Conservation (phyloP, 1,139 yeast species). For the Entelexis paramagnoliae region DNA sequence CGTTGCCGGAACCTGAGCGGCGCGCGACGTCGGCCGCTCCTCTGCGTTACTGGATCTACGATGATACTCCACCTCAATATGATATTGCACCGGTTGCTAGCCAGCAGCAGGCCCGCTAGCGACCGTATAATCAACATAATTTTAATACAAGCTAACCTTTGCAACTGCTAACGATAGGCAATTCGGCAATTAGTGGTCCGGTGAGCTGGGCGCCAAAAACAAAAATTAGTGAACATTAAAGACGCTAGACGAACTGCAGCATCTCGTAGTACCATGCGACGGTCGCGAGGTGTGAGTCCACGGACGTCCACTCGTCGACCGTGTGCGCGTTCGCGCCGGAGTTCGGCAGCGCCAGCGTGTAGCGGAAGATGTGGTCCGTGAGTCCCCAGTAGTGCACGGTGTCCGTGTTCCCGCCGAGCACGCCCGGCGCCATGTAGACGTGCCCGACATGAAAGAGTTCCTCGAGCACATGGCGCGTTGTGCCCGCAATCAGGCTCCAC, state of each 20-base stretch:
- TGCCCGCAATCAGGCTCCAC: constrained; percentile 48
- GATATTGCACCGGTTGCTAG: background rate
- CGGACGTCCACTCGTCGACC: constrained; percentile 47
- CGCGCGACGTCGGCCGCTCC: too few species aligned
- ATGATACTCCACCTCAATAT: background rate
- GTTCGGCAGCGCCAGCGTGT: constrained; percentile 33
- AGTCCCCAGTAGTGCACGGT: constrained; percentile 64
- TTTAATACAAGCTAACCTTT: background rate
- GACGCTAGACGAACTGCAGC: constrained; percentile 10
- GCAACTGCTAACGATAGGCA: too few species aligned
- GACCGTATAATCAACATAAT: background rate
- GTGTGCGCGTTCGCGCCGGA: constrained; percentile 37
- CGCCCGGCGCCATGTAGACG: constrained; percentile 41
- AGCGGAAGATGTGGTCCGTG: constrained; percentile 59
- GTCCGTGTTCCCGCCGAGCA: constrained; percentile 72
- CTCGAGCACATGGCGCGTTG: constrained; percentile 47
- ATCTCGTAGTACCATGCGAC: constrained; percentile 50
- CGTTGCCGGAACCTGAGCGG: too few species aligned
- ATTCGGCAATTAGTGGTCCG: too few species aligned
- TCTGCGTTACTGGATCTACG: too few species aligned
- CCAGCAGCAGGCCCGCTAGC: background rate
- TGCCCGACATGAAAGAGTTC: constrained; percentile 26
- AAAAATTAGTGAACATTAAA: too few species aligned
- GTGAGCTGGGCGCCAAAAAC: too few species aligned
- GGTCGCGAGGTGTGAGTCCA: constrained; percentile 46